Conservation (phyloP, 768 basidiomycete genomes). For the Piloderma croceum region DNA sequence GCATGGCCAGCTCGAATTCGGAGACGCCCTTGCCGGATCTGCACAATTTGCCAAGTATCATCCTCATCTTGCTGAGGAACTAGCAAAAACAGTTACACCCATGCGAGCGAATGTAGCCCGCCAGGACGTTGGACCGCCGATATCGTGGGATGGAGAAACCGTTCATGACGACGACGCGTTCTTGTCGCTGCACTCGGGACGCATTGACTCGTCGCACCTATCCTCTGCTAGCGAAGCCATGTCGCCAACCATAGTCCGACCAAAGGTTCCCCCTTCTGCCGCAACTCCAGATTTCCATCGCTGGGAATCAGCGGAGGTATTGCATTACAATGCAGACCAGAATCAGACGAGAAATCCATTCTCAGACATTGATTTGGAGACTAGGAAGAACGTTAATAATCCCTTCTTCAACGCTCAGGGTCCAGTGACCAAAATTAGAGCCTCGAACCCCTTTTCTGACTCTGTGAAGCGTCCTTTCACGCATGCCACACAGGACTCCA, state of each 20-base stretch:
- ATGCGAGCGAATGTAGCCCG: conserved; percentile 41
- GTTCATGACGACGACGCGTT: conserved; percentile 42
- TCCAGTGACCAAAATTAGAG: conserved; percentile 6
- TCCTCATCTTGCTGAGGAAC: conserved; percentile 40
- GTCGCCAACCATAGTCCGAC: conserved; percentile 45
- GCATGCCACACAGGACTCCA: conserved; percentile 29
- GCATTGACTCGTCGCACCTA: conserved; percentile 17
- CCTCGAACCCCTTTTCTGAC: conserved; percentile 26
- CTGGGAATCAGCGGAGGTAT: conserved; percentile 68
- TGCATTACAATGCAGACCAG: conserved; percentile 36
- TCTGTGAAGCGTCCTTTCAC: conserved; percentile 35
- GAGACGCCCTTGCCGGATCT: conserved; percentile 23
- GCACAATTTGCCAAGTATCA: conserved; percentile 55
- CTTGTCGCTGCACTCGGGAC: conserved; percentile 41
- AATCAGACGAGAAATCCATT: conserved; percentile 32
- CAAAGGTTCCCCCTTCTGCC: conserved; percentile 58
- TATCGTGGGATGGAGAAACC: conserved; percentile 54
- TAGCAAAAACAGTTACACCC: conserved; percentile 39
- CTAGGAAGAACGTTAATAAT: conserved; percentile 36
- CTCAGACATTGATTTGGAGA: conserved; percentile 20
- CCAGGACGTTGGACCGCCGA: conserved; percentile 32
- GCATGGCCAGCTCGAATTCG: too few relatives aligned
- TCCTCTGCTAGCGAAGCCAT: conserved; percentile 34
- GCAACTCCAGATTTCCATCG: conserved; percentile 45
- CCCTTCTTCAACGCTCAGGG: conserved; percentile 19